A percentile compares a stretch with the other conserved stretches of the same genome.
Conservation (phyloP, 2,329 filamentous ascomycete genomes). For the Xylaria polymorpha region DNA sequence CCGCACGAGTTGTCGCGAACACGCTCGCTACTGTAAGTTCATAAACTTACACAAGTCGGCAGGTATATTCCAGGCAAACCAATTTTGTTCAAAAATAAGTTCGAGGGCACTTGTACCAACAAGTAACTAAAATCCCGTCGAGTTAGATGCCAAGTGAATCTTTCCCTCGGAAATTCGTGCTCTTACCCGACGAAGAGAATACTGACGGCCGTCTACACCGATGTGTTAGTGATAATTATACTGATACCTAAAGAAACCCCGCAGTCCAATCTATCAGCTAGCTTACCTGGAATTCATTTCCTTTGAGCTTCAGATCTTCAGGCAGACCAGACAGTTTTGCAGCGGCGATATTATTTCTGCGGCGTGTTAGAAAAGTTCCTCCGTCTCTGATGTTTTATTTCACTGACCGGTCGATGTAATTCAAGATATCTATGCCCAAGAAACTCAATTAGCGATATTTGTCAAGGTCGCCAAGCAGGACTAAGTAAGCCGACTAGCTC, state of each 20-base stretch:
- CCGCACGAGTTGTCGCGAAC: no score
- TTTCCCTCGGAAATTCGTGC: background rate
- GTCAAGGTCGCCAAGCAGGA: constrained; percentile 1
- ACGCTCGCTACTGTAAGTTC: background rate
- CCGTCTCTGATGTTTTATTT: background rate
- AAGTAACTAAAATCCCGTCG: constrained; percentile 53
- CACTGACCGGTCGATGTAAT: constrained; percentile 48
- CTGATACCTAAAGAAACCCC: background rate
- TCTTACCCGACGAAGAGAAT: constrained; percentile 63
- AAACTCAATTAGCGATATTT: constrained; percentile 26
- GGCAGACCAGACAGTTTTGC: constrained; percentile 63
- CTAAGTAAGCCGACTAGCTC: background rate
- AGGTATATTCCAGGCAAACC: constrained; percentile 61
- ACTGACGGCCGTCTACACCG: constrained; percentile 57
- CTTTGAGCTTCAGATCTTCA: constrained; percentile 50
- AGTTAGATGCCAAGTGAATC: constrained; percentile 3
- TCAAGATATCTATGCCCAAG: constrained; percentile 40
- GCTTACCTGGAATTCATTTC: constrained; percentile 53
- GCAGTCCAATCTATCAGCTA: background rate
- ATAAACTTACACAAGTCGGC: constrained; percentile 55
- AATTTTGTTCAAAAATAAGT: constrained; percentile 63
- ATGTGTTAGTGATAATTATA: constrained; percentile 33
- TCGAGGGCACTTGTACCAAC: constrained; percentile 64
- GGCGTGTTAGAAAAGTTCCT: constrained; percentile 26
- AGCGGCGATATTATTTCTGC: constrained; percentile 66